A percentile compares a stretch with the other conserved stretches of the same genome.
Conservation (phyloP, 139 green algal species). For the Deuterostichococcus epilithicus region DNA sequence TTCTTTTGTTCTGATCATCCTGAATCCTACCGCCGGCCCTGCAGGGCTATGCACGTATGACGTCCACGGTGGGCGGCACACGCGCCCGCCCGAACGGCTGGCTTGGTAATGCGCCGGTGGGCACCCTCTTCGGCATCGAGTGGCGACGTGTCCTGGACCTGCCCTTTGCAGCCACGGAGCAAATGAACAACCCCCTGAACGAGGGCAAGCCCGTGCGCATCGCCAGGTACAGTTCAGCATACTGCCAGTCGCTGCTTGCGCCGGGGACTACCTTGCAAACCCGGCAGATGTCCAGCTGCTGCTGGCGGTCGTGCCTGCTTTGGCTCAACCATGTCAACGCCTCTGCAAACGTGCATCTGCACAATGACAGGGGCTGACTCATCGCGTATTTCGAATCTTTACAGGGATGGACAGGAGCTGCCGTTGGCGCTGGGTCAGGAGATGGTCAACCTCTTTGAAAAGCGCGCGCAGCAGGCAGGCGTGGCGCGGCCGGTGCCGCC, state of each 20-base stretch:
- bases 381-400: too few relatives aligned
- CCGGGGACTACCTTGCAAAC: too few relatives aligned
- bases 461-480: constrained; percentile 26
- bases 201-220: constrained; percentile 58
- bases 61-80: constrained; percentile 15
- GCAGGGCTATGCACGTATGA: constrained; percentile 64
- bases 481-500: constrained; percentile 19
- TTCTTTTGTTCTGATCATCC: background rate
- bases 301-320: too few relatives aligned
- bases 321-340: too few relatives aligned
- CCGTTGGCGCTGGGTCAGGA: constrained; percentile 46
- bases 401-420: constrained; percentile 63
- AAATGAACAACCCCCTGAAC: constrained; percentile 63
- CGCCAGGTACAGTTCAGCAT: too few relatives aligned
- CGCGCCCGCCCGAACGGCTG: constrained; percentile 15
- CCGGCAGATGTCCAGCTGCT: too few relatives aligned
- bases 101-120: constrained; percentile 12
- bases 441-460: constrained; percentile 54
- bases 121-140: constrained; percentile 54
- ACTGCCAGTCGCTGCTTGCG: too few relatives aligned
- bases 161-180: constrained; percentile 26
- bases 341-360: too few relatives aligned
- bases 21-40: too few relatives aligned
- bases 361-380: too few relatives aligned
- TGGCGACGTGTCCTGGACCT: constrained; percentile 56